These are phyloP conservation scores for Orbilia javanica DNA, from an alignment of 2,329 filamentous ascomycete species.

Conservation along the genomic window DNA sequence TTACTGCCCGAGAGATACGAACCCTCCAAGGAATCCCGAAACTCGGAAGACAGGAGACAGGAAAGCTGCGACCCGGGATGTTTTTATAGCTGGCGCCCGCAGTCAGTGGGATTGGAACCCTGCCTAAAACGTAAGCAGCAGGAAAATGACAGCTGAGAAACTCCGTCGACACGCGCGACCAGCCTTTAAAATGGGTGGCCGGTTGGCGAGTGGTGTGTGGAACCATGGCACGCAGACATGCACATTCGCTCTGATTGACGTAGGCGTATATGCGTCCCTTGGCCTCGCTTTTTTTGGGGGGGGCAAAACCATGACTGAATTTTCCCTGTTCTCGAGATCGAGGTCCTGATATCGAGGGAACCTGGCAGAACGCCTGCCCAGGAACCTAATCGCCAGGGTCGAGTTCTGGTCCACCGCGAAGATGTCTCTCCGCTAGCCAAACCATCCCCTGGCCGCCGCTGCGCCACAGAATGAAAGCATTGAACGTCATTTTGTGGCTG, in stretches of 20 bases:
- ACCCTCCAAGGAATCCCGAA: neutral
- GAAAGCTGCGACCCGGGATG: neutral
- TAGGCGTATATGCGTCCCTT: neutral
- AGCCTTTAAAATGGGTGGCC: neutral
- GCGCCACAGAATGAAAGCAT: too few relatives aligned
- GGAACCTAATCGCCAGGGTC: too few relatives aligned
- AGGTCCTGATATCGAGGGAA: neutral
- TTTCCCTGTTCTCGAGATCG: neutral
- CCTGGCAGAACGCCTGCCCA: neutral
- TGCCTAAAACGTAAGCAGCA: neutral
- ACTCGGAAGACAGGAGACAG: neutral
- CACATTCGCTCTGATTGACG: constrained; percentile 24
- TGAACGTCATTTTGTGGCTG: neutral
- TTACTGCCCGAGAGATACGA: neutral
- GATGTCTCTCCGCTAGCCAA: too few relatives aligned
- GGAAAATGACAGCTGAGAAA: constrained; percentile 18
- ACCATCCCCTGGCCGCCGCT: too few relatives aligned
- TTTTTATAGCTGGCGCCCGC: constrained; percentile 1
- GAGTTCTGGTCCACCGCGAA: neutral
- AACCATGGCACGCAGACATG: neutral
- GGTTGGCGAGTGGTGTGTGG: neutral
- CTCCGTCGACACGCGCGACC: constrained; percentile 24
- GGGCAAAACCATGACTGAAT: neutral
- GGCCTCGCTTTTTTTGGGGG: too few relatives aligned
- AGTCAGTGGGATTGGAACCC: neutral